phyloP scores from a whole-genome alignment of 139 green algal genomes.

The Asterochloris erici region DNA sequence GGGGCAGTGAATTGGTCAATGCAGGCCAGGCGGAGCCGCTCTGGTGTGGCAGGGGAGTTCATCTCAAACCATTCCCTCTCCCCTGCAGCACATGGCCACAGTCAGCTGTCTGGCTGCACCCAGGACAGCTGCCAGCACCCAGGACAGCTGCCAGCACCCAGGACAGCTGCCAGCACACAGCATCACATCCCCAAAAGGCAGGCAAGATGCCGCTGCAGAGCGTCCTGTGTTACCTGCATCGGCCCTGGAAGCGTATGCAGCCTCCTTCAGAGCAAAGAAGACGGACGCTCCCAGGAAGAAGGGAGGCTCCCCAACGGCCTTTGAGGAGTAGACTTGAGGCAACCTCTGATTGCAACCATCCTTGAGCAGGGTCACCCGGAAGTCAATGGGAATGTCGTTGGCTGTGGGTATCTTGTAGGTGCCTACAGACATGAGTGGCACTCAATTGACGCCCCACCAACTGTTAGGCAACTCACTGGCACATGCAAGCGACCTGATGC shows the following conservation, averaged over 20 bases:
- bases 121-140: no score
- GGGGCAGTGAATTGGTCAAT: constrained; percentile 59
- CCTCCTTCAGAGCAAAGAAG: constrained; percentile 86
- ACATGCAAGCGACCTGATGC: not conserved
- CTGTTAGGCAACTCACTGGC: not conserved
- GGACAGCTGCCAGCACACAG: no score
- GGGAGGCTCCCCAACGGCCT: constrained; percentile 94
- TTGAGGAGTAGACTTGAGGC: constrained; percentile 76
- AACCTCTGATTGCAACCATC: constrained; percentile 77
- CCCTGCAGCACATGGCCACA: no score
- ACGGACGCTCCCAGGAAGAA: constrained; percentile 86
- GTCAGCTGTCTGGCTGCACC: no score
- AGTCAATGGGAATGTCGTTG: constrained; percentile 96
- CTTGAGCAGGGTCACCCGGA: constrained; percentile 81
- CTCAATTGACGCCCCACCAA: not conserved
- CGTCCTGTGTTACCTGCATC: not conserved
- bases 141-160: no score
- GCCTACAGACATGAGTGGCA: constrained; percentile 35
- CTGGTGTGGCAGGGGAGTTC: constrained; percentile 84
- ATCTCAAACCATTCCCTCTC: constrained; percentile 66
- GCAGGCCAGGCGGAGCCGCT: constrained; percentile 88
- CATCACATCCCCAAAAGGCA: no score
- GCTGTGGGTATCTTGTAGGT: constrained; percentile 95
- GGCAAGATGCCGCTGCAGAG: no score
- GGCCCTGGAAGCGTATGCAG: constrained; percentile 3